phyloP scores from a whole-genome alignment of 108 stramenopile genomes.

The Poteriospumella lacustris region DNA sequence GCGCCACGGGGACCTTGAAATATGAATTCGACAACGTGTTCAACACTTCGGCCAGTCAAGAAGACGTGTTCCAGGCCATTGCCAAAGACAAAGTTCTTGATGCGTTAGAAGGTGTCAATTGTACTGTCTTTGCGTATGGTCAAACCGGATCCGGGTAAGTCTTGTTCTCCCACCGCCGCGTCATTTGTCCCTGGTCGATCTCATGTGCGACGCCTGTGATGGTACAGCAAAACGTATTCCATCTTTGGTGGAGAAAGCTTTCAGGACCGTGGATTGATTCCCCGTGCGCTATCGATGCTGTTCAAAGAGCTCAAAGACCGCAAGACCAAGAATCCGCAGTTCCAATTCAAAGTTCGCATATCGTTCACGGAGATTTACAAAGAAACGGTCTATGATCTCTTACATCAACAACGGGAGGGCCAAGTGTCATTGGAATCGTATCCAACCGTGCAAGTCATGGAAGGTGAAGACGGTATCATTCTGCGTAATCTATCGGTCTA shows the following conservation, averaged over 20 bases:
- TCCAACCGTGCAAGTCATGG: conserved; percentile 17
- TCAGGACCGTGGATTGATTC: conserved; percentile 55
- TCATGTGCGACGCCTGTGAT: background rate
- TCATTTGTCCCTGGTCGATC: background rate
- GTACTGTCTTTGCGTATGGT: conserved; percentile 40
- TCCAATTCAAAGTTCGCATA: conserved; percentile 26
- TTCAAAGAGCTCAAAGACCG: conserved; percentile 37
- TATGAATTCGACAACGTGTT: conserved; percentile 18
- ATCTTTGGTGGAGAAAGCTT: conserved; percentile 52
- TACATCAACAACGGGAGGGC: conserved; percentile 31
- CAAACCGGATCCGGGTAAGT: conserved; percentile 55
- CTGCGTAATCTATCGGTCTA: conserved; percentile 28
- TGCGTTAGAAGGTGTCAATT: conserved; percentile 13
- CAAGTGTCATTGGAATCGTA: conserved; percentile 36
- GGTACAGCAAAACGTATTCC: conserved; percentile 56
- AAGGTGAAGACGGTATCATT: conserved; percentile 21
- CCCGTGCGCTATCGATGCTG: conserved; percentile 49
- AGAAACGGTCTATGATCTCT: conserved; percentile 57
- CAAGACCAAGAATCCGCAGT: background rate
- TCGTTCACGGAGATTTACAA: conserved; percentile 63
- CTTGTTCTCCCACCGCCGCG: background rate
- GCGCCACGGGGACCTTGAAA: background rate
- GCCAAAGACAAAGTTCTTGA: background rate
- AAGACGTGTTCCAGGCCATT: background rate
- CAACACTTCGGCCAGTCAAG: background rate